phyloP scores from a whole-genome alignment of 495 filamentous ascomycete species.

The Hypoxylon intermedium region DNA sequence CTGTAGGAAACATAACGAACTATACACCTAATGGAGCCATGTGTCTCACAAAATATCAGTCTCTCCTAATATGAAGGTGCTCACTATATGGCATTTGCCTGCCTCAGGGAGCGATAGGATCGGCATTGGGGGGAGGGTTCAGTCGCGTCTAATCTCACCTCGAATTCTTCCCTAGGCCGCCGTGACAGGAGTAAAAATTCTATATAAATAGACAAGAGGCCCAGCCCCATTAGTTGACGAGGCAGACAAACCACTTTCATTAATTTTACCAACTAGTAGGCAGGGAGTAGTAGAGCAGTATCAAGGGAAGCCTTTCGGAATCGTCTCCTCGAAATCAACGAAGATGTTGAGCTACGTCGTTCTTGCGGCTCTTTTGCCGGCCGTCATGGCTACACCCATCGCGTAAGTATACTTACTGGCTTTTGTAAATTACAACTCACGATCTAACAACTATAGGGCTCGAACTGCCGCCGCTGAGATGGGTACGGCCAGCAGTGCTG shows the following conservation, averaged over 20 bases:
- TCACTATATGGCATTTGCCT: constrained; percentile 19
- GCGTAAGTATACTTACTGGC: constrained; percentile 6
- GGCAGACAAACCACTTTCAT: not conserved
- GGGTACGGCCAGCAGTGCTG: not conserved
- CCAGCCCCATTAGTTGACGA: not conserved
- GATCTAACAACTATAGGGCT: constrained; percentile 15
- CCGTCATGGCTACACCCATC: constrained; percentile 32
- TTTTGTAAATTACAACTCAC: not conserved
- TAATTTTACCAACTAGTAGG: not conserved
- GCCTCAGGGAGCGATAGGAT: constrained; percentile 6
- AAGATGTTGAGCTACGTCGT: constrained; percentile 32
- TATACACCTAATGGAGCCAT: constrained; percentile 6
- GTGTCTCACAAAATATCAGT: constrained; percentile 10
- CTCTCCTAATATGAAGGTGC: constrained; percentile 3
- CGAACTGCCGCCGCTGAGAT: not conserved
- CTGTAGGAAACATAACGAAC: not conserved
- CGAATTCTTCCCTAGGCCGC: constrained; percentile 4
- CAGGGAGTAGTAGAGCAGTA: constrained; percentile 7
- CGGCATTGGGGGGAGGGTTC: constrained; percentile 15
- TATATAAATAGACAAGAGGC: constrained; percentile 19
- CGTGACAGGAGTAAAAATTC: not conserved
- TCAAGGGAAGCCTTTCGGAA: constrained; percentile 1
- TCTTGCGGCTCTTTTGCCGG: constrained; percentile 30
- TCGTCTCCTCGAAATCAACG: too few relatives aligned
- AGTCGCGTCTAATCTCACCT: constrained; percentile 17